A percentile compares a stretch with the other conserved stretches of the same genome.
Conservation (phyloP, 805 yeast genomes). For the Ogataea saltuana region DNA sequence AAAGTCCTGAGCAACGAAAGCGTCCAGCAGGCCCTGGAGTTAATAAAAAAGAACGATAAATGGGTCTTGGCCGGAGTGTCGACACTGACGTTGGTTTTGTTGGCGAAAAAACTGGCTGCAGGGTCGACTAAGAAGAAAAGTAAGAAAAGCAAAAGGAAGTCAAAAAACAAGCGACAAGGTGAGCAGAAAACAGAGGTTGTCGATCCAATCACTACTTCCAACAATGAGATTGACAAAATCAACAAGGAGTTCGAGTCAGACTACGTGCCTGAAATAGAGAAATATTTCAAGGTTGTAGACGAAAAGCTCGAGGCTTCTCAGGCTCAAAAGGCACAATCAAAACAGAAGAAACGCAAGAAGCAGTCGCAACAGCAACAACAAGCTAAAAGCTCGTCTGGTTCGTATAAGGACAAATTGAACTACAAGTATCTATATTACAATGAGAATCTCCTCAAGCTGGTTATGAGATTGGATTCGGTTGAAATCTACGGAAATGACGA, state of each 20-base stretch:
- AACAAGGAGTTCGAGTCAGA: constrained; percentile 20
- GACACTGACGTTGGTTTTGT: constrained; percentile 13
- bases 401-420: constrained; percentile 30
- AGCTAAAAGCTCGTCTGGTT: constrained; percentile 1
- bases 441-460: constrained; percentile 65
- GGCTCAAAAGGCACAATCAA: constrained; percentile 1
- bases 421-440: constrained; percentile 60
- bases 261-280: constrained; percentile 15
- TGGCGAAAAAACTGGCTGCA: constrained; percentile 11
- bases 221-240: constrained; percentile 19
- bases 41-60: constrained; percentile 20
- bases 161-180: constrained; percentile 10
- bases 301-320: constrained; percentile 9
- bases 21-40: constrained; percentile 11
- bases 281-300: constrained; percentile 21
- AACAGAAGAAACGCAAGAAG: constrained; percentile 14
- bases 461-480: constrained; percentile 66
- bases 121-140: constrained; percentile 9
- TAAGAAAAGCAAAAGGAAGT: constrained; percentile 16
- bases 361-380: constrained; percentile 8
- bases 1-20: constrained; percentile 8
- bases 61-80: constrained; percentile 17
- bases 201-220: constrained; percentile 24
- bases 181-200: constrained; percentile 12
- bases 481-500: constrained; percentile 45